Percentiles rank a stretch among this genome's conserved stretches.
Conservation (phyloP, 495 filamentous ascomycete genomes). For the Penicillium robsamsonii region DNA sequence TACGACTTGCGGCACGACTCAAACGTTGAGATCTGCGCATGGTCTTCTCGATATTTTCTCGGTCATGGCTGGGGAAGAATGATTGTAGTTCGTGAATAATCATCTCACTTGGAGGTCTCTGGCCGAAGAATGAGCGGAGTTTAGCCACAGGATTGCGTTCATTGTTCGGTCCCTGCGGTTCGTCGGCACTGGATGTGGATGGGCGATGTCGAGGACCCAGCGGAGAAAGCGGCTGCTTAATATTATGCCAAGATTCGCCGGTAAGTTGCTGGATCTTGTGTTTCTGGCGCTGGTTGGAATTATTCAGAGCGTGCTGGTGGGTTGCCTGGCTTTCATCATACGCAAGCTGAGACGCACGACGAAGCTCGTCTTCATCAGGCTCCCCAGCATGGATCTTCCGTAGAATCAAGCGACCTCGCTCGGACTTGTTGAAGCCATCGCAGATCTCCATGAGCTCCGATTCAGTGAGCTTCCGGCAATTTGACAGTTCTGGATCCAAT, state of each 20-base stretch:
- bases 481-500: constrained; percentile 71
- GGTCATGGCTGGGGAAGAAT: constrained; percentile 94
- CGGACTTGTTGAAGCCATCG: constrained; percentile 55
- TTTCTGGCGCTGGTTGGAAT: constrained; percentile 63
- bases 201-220: constrained; percentile 62
- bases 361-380: constrained; percentile 75
- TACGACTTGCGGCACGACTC: constrained; percentile 84
- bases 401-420: constrained; percentile 86
- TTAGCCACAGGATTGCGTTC: constrained; percentile 55
- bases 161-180: constrained; percentile 35
- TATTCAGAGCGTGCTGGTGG: constrained; percentile 63
- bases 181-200: constrained; percentile 53
- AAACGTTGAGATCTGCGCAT: constrained; percentile 86
- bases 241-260: constrained; percentile 78
- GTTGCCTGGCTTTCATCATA: constrained; percentile 74
- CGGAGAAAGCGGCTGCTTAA: constrained; percentile 79
- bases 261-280: constrained; percentile 79
- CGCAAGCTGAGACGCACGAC: constrained; percentile 77
- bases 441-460: constrained; percentile 84
- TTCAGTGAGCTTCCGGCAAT: constrained; percentile 77
- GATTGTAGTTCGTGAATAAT: constrained; percentile 93
- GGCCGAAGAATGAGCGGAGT: constrained; percentile 78
- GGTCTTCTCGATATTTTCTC: constrained; percentile 89
- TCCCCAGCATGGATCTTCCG: constrained; percentile 84
- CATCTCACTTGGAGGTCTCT: constrained; percentile 91